These are phyloP conservation scores for Magnusiomyces suaveolens DNA, from an alignment of 1,139 yeast species.

Conservation along the genomic window DNA sequence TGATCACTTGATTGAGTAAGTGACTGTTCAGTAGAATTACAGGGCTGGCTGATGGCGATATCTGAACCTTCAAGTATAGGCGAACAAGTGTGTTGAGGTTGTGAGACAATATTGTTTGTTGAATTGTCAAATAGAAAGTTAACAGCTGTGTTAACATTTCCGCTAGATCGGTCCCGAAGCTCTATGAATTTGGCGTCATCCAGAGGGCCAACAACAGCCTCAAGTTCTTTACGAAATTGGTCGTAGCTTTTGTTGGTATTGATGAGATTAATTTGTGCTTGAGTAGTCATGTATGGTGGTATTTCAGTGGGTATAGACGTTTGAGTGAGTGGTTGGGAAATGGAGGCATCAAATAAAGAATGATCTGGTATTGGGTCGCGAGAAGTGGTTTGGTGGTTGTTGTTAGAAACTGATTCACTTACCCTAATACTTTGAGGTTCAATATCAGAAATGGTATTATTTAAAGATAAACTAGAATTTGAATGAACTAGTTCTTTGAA, in stretches of 20 bases:
- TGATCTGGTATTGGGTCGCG: not conserved
- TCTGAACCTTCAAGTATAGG: not conserved
- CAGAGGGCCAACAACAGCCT: slow-evolving; percentile 23
- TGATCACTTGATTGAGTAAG: not conserved
- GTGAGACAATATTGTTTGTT: not conserved
- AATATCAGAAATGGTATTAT: not conserved
- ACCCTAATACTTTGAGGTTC: not conserved
- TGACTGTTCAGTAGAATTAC: not conserved
- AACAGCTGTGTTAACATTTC: slow-evolving; percentile 26
- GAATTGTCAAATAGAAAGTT: slow-evolving; percentile 23
- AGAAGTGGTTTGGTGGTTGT: not conserved
- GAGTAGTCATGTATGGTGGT: not conserved
- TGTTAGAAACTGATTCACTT: not conserved
- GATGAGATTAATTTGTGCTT: not conserved
- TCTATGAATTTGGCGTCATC: slow-evolving; percentile 13
- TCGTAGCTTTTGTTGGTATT: not conserved
- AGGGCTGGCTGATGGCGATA: not conserved
- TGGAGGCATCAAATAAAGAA: not conserved
- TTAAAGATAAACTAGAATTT: not conserved
- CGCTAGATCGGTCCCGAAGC: slow-evolving; percentile 21
- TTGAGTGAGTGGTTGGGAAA: not conserved
- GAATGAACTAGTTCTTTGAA: too few relatives aligned
- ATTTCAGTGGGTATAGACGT: not conserved
- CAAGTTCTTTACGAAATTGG: slow-evolving; percentile 18
- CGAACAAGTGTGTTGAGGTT: not conserved